Base-by-base conservation (phyloP, 1,139 yeast genomes). In the Taphrina deformans region DNA sequence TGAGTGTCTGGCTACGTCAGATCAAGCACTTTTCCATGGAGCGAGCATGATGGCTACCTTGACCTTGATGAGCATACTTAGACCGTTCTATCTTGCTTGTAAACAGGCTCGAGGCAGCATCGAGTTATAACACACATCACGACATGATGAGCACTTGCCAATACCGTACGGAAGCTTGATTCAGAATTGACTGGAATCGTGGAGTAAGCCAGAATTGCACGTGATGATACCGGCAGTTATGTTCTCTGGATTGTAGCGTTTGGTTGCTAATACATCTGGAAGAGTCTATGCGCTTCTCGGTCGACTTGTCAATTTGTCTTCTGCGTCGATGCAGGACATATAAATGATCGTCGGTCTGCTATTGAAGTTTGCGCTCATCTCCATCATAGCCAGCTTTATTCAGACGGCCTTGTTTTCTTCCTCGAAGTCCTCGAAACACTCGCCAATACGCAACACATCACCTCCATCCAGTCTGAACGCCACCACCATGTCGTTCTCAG, bases 11-110 rank as follows among this genome's bases (percentile, higher is more conserved):
- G 33, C 33, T n/a, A 23, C 41, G 41, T 38, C 16, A 38, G 41
- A 38, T 10, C 2, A 4, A 40, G 40, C 16, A 23, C n/a, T 26
- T 31, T 26, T 35, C 41, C 21, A 69, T 81, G 52, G 72, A 82
- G 84, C 75, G 87, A 90, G 79, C 10, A 93, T 93, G 0, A 95
- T 88, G 69, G 88, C 79, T 46, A 95, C 88, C 75, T 85, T 85
- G 67, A 85, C 88, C 73, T 84, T 85, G 70, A 85, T 84, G 75
- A 84, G 86, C 89, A 85, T 85, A n/a, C n/a, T n/a, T n/a, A n/a
- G n/a, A n/a, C n/a, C n/a, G n/a, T n/a, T n/a, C n/a, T n/a, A n/a
- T n/a, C n/a, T n/a, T n/a, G n/a, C n/a, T n/a, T n/a, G n/a, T n/a
- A n/a, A n/a, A n/a, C n/a, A n/a, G n/a, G n/a, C n/a, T n/a, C n/a